These are phyloP conservation scores for Neurospora sp. DNA, from an alignment of 495 filamentous ascomycete species.

Conservation along the genomic window DNA sequence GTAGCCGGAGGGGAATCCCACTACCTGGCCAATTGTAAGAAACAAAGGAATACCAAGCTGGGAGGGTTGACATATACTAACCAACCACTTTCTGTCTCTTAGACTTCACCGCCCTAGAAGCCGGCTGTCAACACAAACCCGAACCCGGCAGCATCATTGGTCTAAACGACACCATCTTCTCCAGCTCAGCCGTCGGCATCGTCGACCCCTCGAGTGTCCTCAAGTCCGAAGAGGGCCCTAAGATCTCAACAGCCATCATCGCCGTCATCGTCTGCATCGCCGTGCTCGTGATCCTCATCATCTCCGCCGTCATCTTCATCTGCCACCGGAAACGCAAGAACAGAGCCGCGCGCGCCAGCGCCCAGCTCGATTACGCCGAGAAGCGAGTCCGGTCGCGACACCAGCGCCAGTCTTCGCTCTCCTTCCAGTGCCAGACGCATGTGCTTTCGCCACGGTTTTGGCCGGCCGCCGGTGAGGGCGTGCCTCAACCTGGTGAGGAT, in stretches of 20 bases:
- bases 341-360: conserved; percentile 21
- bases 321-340: conserved; percentile 31
- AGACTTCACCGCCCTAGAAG: conserved; percentile 38
- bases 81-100: not conserved
- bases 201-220: conserved; percentile 24
- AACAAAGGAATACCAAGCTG: not conserved
- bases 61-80: conserved; percentile 5
- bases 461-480: conserved; percentile 13
- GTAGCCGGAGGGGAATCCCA: conserved; percentile 23
- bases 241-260: conserved; percentile 23
- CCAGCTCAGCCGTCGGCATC: conserved; percentile 28
- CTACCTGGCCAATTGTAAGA: conserved; percentile 34
- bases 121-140: conserved; percentile 41
- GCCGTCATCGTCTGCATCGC: conserved; percentile 32
- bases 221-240: not conserved
- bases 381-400: conserved; percentile 11
- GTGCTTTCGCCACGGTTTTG: conserved; percentile 31
- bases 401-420: conserved; percentile 30
- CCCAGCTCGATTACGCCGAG: conserved; percentile 11
- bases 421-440: conserved; percentile 41
- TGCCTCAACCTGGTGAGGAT: not conserved
- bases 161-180: conserved; percentile 40
- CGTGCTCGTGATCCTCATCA: conserved; percentile 18
- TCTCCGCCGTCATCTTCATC: conserved; percentile 25
- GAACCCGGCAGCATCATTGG: conserved; percentile 28